These are phyloP conservation scores for Atkinsonella texensis DNA, from an alignment of 2,329 filamentous ascomycete species.

Conservation along the genomic window DNA sequence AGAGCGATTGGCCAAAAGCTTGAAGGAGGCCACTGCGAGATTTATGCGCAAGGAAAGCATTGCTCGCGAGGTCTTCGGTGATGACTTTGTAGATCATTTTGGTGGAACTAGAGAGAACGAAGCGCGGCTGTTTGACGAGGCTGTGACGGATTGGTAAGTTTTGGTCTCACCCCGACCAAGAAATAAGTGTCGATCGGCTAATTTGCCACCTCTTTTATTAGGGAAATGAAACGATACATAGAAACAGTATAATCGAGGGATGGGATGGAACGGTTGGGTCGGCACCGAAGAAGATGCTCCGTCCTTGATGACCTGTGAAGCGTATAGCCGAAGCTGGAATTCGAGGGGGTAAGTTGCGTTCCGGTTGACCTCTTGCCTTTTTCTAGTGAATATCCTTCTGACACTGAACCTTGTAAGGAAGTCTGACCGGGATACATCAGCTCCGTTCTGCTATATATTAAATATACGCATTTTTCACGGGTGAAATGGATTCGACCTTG, in stretches of 20 bases:
- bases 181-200: neutral
- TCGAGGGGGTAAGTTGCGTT: too few species aligned
- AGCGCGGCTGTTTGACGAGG: slow-evolving; percentile 82
- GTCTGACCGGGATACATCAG: too few species aligned
- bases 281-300: too few species aligned
- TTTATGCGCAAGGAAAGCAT: slow-evolving; percentile 73
- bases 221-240: slow-evolving; percentile 61
- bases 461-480: too few species aligned
- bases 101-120: slow-evolving; percentile 89
- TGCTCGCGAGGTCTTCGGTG: slow-evolving; percentile 86
- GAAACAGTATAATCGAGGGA: slow-evolving; percentile 7
- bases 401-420: too few species aligned
- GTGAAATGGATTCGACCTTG: too few species aligned
- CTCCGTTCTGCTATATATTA: too few species aligned
- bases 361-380: too few species aligned
- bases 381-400: too few species aligned
- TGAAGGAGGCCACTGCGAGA: slow-evolving; percentile 71
- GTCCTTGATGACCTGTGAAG: too few species aligned
- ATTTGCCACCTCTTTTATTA: slow-evolving; percentile 24
- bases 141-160: slow-evolving; percentile 89
- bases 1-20: slow-evolving; percentile 65
- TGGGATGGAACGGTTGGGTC: neutral
- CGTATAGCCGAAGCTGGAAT: too few species aligned
- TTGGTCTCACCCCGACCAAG: neutral
- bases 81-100: slow-evolving; percentile 93